Evolutionary conservation across 2,329 filamentous ascomycete genomes (phyloP), one percentile per base, ranked within the genome.

Genomic region (Fusarium protoensiforme): DNA sequence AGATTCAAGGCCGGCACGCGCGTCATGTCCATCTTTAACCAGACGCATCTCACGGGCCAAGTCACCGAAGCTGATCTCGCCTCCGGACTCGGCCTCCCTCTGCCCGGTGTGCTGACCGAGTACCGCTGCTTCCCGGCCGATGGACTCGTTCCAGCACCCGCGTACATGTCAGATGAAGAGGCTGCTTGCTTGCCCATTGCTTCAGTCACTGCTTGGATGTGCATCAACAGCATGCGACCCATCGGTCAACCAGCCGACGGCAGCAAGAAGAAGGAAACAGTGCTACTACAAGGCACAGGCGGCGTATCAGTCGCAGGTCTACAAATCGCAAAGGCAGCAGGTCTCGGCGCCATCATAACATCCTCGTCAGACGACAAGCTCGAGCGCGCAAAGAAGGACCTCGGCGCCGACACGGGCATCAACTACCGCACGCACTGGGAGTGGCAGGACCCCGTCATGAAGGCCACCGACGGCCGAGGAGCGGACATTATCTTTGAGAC

Each of bases 11-110:
- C 83, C 18, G 91, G 92, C 66, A 89, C 92, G 65, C 88, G 91
- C n/a, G 92, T 94, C 41, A 85, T 92, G 64, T 88, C 88, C 22
- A 92, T 89, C 60, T 94, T 93, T 81, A 87, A 87, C 74, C 87
- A 89, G 78, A 82, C 81, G 9, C 87, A 89, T 75, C 81, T 90
- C 61, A 86, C 85, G 5, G 91, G 91, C n/a, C 89, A 91, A 77
- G 83, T 92, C 67, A 84, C 84, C 27, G 87, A 86, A 60, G 82
- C 84, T 20, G 85, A 91, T 73, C 84, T 93, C 79, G 82, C 81
- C 0, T 85, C 84, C 5, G 90, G 91, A 0, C 82, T 93, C 14
- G 92, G 92, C 5, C 83, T 90, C 4, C 92, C 91, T 1, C 82
- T 89, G 1, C 83, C 84, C 0, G 91, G 91, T 31, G 87, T 89